A percentile compares a stretch with the other conserved stretches of the same genome.
Evolutionary conservation across 257 asterid species (phyloP).

Genomic region (Nemophila menziesii): DNA sequence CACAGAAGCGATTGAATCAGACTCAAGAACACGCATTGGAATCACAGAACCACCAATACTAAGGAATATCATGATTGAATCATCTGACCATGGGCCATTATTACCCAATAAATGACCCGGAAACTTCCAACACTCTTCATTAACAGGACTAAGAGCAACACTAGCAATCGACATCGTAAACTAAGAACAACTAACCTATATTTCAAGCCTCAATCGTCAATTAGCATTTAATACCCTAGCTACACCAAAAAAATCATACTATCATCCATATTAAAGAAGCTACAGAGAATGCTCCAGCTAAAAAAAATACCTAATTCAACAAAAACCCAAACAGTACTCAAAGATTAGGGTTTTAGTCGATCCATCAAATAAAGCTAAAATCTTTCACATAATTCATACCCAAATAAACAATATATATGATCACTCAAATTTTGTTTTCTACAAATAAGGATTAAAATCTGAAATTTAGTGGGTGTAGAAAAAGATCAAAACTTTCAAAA

Average conservation of each 20-base stretch:
- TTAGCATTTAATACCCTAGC: not conserved
- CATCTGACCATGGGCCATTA: slow-evolving; percentile 25
- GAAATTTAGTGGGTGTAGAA: not conserved
- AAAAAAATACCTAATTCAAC: not conserved
- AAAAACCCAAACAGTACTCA: slow-evolving; percentile 2
- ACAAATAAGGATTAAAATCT: not conserved
- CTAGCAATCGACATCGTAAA: slow-evolving; percentile 59
- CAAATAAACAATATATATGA: not conserved
- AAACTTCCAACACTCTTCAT: slow-evolving; percentile 44
- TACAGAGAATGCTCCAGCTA: slow-evolving; percentile 2
- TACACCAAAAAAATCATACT: slow-evolving; percentile 6
- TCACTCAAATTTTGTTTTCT: slow-evolving; percentile 2
- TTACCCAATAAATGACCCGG: slow-evolving; percentile 31
- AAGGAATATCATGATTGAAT: slow-evolving; percentile 54
- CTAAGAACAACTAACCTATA: slow-evolving; percentile 22
- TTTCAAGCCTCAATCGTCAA: slow-evolving; percentile 11
- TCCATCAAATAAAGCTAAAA: not conserved
- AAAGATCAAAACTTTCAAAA: not conserved
- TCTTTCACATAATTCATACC: slow-evolving; percentile 6
- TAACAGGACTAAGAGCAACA: slow-evolving; percentile 61
- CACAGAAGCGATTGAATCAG: slow-evolving; percentile 72
- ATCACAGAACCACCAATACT: slow-evolving; percentile 50
- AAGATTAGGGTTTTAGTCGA: slow-evolving; percentile 3
- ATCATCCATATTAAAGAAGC: slow-evolving; percentile 6
- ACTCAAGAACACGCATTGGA: slow-evolving; percentile 56